Evolutionary conservation across 768 basidiomycete genomes (phyloP), one percentile per base, ranked within the genome.

Genomic region (Pleurotus tuoliensis): DNA sequence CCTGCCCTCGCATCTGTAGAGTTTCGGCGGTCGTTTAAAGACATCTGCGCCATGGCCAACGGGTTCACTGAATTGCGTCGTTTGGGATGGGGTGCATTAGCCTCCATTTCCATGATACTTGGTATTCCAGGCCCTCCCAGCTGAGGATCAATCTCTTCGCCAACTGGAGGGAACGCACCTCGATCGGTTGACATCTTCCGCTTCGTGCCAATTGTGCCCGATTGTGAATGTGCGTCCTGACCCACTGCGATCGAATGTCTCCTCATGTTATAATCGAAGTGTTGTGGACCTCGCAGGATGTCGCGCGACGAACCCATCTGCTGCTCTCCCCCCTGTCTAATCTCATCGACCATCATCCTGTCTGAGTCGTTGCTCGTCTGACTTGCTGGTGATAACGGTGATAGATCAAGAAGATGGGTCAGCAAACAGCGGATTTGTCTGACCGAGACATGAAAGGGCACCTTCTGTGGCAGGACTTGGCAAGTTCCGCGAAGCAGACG

Each of bases 31-130:
- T 93, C 90, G 65, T 87, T 82, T 61, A 92, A 72, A 67, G 82
- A 87, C 62, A 92, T 75, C 63, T 88, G 85, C 12, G 86, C 84
- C 62, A 94, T 83, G 50, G 86, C 76, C 56, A 84, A 83, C 6
- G 88, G 86, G 62, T 94, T 92, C 62, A 92, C 81, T 15, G 93
- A 94, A 30, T 90, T 88, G 47, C 92, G 82, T 62, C 92, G 84
- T 69, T 94, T 94, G 47, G 87, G 82, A 15, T 88, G 83, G 38
- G 87, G 91, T 6, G 73, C 83, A 57, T 88, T 86, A 30, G 73
- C 61, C 66, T 87, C 83, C 47, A 82, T 65, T 62, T 39, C 49
- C 76, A 83, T 83, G 56, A 72, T 74, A 58, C 82, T 84, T 16
- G 83, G 81, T 45, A 86, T 74, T 38, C 88, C 88, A 48, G 85